phyloP scores from a whole-genome alignment of 306 rosid genomes.

The Vigna mungo region DNA sequence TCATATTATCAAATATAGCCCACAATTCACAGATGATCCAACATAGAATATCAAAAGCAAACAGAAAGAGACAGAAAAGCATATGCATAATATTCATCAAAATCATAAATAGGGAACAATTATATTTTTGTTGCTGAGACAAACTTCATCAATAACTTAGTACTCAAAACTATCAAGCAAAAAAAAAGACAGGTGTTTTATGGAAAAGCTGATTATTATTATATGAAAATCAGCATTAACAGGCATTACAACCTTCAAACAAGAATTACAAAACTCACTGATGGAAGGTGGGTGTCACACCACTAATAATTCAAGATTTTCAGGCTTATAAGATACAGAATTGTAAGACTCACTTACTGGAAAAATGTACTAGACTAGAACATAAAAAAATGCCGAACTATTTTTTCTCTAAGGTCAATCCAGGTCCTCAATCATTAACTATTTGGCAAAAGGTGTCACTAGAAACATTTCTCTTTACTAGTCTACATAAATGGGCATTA shows the following conservation, averaged over 20 bases:
- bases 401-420: not conserved
- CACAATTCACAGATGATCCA: not conserved
- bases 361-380: not conserved
- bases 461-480: not conserved
- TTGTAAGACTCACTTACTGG: not conserved
- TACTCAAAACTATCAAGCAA: not conserved
- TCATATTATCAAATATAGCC: slow-evolving; percentile 14
- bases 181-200: not conserved
- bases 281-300: not conserved
- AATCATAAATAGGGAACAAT: too few species aligned
- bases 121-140: not conserved
- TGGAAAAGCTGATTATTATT: slow-evolving; percentile 11
- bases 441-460: not conserved
- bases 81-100: too few species aligned
- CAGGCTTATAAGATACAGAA: not conserved
- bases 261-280: slow-evolving; percentile 12
- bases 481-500: not conserved
- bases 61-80: slow-evolving; percentile 16
- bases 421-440: not conserved
- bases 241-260: slow-evolving; percentile 16
- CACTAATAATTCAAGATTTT: not conserved
- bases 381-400: not conserved
- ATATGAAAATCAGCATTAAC: not conserved
- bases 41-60: slow-evolving; percentile 25
- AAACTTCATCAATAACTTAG: slow-evolving; percentile 2